Conservation (phyloP, 768 basidiomycete species). For the Mycena sanguinolenta region DNA sequence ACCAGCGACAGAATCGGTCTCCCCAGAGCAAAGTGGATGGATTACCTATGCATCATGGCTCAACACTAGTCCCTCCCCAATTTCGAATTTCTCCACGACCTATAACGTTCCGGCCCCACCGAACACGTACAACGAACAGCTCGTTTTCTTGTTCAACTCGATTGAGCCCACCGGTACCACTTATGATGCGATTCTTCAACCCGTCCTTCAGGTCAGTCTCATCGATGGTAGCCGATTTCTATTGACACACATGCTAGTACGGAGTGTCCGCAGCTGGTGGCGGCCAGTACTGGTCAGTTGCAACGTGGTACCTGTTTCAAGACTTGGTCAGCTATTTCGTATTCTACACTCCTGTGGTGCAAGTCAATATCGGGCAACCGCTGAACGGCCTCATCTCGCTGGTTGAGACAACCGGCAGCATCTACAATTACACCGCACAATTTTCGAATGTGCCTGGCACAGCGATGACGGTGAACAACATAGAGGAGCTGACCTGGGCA, state of each 20-base stretch:
- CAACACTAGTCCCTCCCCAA: conserved; percentile 32
- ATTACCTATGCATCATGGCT: conserved; percentile 28
- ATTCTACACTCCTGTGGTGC: conserved; percentile 4
- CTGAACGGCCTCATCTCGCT: conserved; percentile 13
- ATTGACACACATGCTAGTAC: conserved; percentile 28
- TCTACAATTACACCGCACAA: not conserved
- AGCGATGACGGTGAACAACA: not conserved
- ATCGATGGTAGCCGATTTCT: not conserved
- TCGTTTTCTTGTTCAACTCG: conserved; percentile 42
- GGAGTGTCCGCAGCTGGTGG: conserved; percentile 42
- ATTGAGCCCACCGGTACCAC: conserved; percentile 26
- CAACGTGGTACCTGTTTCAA: conserved; percentile 44
- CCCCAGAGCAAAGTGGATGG: conserved; percentile 15
- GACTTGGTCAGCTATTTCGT: not conserved
- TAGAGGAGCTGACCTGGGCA: conserved; percentile 7
- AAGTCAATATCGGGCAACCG: not conserved
- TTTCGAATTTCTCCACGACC: conserved; percentile 36
- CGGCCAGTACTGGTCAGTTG: conserved; percentile 42
- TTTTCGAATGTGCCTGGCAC: conserved; percentile 6
- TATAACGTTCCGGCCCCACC: conserved; percentile 42
- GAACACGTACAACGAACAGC: conserved; percentile 34
- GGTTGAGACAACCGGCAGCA: not conserved
- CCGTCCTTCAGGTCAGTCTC: conserved; percentile 10
- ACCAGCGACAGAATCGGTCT: not conserved
- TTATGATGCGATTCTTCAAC: conserved; percentile 38